Conservation (phyloP, 1,284 basidiomycete species). For the Leccinum fallax region DNA sequence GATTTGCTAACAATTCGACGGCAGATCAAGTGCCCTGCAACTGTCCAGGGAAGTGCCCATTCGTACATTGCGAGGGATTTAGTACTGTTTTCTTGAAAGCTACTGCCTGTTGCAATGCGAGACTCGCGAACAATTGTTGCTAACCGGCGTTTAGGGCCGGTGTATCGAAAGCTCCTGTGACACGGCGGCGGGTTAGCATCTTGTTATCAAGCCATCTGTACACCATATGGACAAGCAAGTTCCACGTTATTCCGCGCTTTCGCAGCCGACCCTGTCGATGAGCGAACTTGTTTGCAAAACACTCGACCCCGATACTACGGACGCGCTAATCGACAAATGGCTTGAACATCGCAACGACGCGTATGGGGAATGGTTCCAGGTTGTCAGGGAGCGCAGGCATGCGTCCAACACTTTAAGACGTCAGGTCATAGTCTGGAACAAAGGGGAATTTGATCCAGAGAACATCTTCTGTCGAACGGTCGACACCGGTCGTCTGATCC, state of each 20-base stretch:
- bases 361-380: constrained; percentile 74
- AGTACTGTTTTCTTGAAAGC: constrained; percentile 2
- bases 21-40: neutral
- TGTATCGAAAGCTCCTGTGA: neutral
- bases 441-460: constrained; percentile 73
- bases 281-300: constrained; percentile 75
- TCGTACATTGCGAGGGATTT: neutral
- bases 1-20: neutral
- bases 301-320: constrained; percentile 70
- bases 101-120: constrained; percentile 8
- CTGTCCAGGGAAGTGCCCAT: neutral
- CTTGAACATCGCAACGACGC: constrained; percentile 73
- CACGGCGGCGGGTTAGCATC: neutral
- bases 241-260: constrained; percentile 62
- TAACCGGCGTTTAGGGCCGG: constrained; percentile 34
- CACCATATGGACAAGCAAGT: constrained; percentile 28
- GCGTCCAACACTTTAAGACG: constrained; percentile 49
- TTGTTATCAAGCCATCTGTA: constrained; percentile 20
- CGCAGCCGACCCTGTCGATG: constrained; percentile 64
- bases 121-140: neutral
- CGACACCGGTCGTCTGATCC: constrained; percentile 72
- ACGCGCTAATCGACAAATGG: constrained; percentile 79
- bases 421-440: constrained; percentile 71
- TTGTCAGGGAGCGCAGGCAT: constrained; percentile 64
- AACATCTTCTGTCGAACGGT: constrained; percentile 76